A percentile compares a stretch with the other conserved stretches of the same genome.
phyloP scores from a whole-genome alignment of 2,329 filamentous ascomycete species.

The Colletotrichum simmondsii region DNA sequence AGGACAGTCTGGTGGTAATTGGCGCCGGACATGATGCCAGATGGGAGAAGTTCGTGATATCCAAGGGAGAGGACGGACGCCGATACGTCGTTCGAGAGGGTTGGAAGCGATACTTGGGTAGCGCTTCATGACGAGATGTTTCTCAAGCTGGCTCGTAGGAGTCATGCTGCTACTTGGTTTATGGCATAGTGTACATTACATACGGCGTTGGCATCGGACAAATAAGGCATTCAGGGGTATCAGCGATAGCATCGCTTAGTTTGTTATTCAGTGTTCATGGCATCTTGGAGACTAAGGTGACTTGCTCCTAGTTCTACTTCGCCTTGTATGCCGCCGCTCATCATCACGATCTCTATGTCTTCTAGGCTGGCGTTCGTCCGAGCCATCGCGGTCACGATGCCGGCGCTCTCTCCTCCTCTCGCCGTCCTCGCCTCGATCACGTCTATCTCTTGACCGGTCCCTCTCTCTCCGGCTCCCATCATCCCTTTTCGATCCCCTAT shows the following conservation, averaged over 20 bases:
- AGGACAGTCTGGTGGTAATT: slow-evolving; percentile 79
- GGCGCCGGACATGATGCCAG: slow-evolving; percentile 83
- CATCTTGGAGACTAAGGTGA: slow-evolving; percentile 25
- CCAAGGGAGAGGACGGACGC: slow-evolving; percentile 75
- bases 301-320: slow-evolving; percentile 35
- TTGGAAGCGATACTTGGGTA: slow-evolving; percentile 81
- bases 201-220: neutral
- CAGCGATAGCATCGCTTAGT: slow-evolving; percentile 18
- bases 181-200: slow-evolving; percentile 12
- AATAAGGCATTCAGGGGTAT: slow-evolving; percentile 15
- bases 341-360: slow-evolving; percentile 36
- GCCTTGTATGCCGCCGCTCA: slow-evolving; percentile 28
- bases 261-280: neutral
- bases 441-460: slow-evolving; percentile 36
- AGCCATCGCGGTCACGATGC: slow-evolving; percentile 42
- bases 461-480: slow-evolving; percentile 40
- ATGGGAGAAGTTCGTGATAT: slow-evolving; percentile 88
- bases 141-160: neutral
- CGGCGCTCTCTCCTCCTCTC: slow-evolving; percentile 40
- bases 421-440: slow-evolving; percentile 35
- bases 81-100: slow-evolving; percentile 76
- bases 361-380: slow-evolving; percentile 38
- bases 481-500: slow-evolving; percentile 43
- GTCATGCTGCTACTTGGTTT: neutral
- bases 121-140: slow-evolving; percentile 40